Percentiles rank a stretch among this genome's conserved stretches.
Conservation (phyloP, 768 basidiomycete species). For the Leucocoprinus birnbaumii region DNA sequence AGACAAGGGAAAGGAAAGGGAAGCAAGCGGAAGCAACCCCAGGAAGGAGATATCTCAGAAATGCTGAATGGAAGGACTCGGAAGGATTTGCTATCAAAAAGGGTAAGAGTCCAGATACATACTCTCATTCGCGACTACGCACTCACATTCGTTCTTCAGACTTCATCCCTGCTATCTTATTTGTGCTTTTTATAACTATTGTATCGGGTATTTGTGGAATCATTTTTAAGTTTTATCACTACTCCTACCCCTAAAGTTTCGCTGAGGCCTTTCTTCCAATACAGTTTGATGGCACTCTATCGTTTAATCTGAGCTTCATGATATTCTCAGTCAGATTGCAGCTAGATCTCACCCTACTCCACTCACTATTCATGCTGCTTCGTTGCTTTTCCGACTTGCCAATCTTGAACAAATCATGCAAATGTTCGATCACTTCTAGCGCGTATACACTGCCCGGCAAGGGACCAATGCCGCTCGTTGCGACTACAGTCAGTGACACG, state of each 20-base stretch:
- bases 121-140: not conserved
- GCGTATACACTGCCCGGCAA: too few species aligned
- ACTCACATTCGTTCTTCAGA: not conserved
- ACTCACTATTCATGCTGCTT: not conserved
- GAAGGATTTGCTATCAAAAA: conserved; percentile 3
- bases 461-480: too few species aligned
- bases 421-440: too few species aligned
- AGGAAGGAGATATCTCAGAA: conserved; percentile 26
- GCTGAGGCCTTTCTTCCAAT: not conserved
- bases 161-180: conserved; percentile 3
- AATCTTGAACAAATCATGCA: too few species aligned
- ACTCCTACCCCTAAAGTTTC: not conserved
- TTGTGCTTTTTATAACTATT: conserved; percentile 4
- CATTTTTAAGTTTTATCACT: not conserved
- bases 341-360: too few species aligned
- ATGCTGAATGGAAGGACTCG: conserved; percentile 9
- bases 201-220: not conserved
- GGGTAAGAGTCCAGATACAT: too few species aligned
- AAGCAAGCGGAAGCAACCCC: conserved; percentile 22
- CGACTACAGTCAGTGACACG: too few species aligned
- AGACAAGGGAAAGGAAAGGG: conserved; percentile 36
- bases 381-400: too few species aligned
- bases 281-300: not conserved
- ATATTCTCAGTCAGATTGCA: not conserved
- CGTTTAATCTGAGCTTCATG: not conserved